Base-by-base conservation (phyloP, 1,284 basidiomycete species). In the Tetrapyrgos nigripes region DNA sequence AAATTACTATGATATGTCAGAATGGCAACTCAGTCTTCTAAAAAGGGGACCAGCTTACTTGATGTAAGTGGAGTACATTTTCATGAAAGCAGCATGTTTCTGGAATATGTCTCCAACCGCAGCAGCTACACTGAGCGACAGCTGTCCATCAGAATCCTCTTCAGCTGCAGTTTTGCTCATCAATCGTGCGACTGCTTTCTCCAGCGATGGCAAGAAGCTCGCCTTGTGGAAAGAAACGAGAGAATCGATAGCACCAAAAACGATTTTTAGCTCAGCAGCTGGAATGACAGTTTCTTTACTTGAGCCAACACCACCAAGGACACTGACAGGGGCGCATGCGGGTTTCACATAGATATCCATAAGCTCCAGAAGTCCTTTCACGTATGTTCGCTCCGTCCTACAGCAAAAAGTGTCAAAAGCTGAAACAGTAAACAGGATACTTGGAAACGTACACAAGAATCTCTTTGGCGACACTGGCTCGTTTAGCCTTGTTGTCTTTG, bases 61-160 rank as follows among this genome's bases (percentile, higher is more conserved):
- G 82, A 97, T 97, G 73, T 97, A 98, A 40, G 91, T 92, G 50
- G 94, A 96, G 75, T 98, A 98, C 89, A 98, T 95, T 77, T 84
- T 94, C 93, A 98, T 94, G 80, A 97, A 97, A 8, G 95, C 94
- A 40, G 94, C 93, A 73, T 98, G 95, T 50, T 89, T 92, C 61
- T 91, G 79, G 75, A 99, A 99, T 43, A 93, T 95, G 61, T 91
- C 86, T 6, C 94, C 96, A 33, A 99, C 89, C 27, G 86, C 84
- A 62, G 87, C 92, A 0, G 94, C 94, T 9, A 93, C 91, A 23
- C 78, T 80, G 43, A 88, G 77, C 0, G 94, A 96, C 37, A 92
- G 70, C 56, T 86, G 83, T 0, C 93, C 93, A 61, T 93, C 87
- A 24, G 81, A 76, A 67, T 95, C 92, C 17, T 82, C 80, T 49